Percentiles rank a stretch among this genome's conserved stretches.
phyloP scores from a whole-genome alignment of 345 rosid genomes.

The Rhodamnia rubescens region DNA sequence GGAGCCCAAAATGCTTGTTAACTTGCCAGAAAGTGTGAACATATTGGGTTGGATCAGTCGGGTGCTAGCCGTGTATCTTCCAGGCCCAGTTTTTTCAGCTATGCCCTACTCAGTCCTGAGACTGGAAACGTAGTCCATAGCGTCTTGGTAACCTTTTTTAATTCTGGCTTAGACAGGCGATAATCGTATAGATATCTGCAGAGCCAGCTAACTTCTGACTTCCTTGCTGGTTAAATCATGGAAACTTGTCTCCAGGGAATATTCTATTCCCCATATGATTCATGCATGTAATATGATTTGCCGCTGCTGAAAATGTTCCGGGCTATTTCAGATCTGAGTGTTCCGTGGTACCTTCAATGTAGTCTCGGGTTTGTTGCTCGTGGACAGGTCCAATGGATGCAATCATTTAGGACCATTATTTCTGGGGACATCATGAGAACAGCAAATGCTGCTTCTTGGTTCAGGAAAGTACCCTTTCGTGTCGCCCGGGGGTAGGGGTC shows the following conservation, averaged over 20 bases:
- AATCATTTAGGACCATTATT: not conserved
- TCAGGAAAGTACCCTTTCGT: not conserved
- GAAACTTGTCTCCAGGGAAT: not conserved
- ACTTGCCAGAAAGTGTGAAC: not conserved
- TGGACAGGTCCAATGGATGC: not conserved
- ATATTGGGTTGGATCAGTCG: not conserved
- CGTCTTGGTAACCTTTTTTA: not conserved
- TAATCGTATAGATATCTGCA: not conserved
- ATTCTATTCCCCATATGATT: not conserved
- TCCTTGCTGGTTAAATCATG: not conserved
- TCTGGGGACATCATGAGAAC: not conserved
- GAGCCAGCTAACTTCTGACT: slow-evolving; percentile 1
- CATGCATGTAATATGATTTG: not conserved
- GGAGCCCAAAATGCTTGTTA: not conserved
- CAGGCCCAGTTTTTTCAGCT: not conserved
- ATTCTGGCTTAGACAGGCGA: not conserved
- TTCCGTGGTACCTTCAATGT: not conserved
- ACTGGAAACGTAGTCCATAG: not conserved
- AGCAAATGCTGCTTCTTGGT: not conserved
- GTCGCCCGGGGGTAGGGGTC: not conserved
- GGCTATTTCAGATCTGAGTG: not conserved
- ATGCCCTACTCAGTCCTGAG: not conserved
- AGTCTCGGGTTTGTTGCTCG: not conserved
- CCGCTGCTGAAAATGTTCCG: not conserved
- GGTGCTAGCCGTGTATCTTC: not conserved